Conservation (phyloP, 2,329 filamentous ascomycete genomes). For the Aspergillus alliaceus region DNA sequence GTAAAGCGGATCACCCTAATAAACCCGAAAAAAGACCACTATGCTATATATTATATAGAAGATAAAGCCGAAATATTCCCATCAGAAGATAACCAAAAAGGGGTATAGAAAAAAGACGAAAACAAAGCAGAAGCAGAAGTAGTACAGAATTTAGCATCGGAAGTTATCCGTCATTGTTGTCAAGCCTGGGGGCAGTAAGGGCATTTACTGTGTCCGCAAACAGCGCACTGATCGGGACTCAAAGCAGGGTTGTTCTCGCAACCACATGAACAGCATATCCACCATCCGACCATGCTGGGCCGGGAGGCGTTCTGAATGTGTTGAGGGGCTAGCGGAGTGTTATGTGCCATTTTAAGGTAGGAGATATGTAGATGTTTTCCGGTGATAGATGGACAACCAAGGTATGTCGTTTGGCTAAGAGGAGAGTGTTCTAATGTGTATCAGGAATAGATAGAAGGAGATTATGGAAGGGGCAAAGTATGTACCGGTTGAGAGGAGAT, state of each 20-base stretch:
- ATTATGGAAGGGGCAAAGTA: not conserved
- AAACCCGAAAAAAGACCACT: too few relatives aligned
- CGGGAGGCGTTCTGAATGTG: not conserved
- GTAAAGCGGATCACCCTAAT: too few relatives aligned
- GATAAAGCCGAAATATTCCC: not conserved
- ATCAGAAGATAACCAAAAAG: not conserved
- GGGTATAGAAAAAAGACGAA: not conserved
- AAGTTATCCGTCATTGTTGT: not conserved
- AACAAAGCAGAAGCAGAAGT: not conserved
- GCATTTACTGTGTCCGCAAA: slow-evolving; percentile 18
- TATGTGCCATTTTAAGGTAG: not conserved
- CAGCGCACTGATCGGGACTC: slow-evolving; percentile 14
- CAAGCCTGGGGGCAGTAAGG: not conserved
- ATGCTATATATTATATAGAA: not conserved
- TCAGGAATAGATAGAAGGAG: not conserved
- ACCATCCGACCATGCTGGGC: slow-evolving; percentile 16
- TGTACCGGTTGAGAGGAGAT: not conserved
- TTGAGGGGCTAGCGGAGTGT: not conserved
- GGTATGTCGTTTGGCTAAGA: not conserved
- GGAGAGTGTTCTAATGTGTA: not conserved
- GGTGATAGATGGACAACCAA: not conserved
- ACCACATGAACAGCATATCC: slow-evolving; percentile 25
- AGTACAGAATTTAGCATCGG: not conserved
- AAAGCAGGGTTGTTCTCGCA: slow-evolving; percentile 21
- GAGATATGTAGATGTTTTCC: not conserved